Conservation (phyloP, 305 asterid species). For the Solanum hybrid region DNA sequence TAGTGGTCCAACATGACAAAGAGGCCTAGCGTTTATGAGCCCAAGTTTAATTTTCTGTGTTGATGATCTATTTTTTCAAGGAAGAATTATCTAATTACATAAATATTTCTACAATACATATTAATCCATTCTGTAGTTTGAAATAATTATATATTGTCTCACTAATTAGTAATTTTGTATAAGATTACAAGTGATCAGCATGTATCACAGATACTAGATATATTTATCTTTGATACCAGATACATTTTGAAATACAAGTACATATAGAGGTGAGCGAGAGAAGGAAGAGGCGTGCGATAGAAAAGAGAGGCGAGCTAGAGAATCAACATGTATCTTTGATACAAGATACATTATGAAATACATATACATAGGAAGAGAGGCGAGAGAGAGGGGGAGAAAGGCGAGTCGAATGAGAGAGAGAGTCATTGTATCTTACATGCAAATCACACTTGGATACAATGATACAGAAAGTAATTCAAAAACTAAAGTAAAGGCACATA, state of each 20-base stretch:
- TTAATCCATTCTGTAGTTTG: not conserved
- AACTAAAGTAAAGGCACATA: not conserved
- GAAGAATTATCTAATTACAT: not conserved
- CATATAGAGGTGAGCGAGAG: not conserved
- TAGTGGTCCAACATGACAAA: not conserved
- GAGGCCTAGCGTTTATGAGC: not conserved
- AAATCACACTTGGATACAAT: not conserved
- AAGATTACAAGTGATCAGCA: not conserved
- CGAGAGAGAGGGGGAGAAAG: not conserved
- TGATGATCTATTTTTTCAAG: not conserved
- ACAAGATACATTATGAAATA: not conserved
- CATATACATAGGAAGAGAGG: not conserved
- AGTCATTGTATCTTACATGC: not conserved
- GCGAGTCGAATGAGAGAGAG: not conserved
- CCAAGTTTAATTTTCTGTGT: not conserved
- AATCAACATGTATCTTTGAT: not conserved
- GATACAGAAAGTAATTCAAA: not conserved
- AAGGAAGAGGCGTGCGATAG: not conserved
- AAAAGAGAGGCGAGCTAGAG: not conserved
- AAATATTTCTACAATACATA: too few species aligned
- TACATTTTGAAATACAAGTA: not conserved
- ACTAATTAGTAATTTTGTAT: too few species aligned
- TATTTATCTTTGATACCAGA: not conserved
- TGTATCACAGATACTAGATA: not conserved
- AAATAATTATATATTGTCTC: too few species aligned